A percentile compares a stretch with the other conserved stretches of the same genome.
Evolutionary conservation across 179 eudicot species (phyloP).

Genomic region (Silene vulgaris): DNA sequence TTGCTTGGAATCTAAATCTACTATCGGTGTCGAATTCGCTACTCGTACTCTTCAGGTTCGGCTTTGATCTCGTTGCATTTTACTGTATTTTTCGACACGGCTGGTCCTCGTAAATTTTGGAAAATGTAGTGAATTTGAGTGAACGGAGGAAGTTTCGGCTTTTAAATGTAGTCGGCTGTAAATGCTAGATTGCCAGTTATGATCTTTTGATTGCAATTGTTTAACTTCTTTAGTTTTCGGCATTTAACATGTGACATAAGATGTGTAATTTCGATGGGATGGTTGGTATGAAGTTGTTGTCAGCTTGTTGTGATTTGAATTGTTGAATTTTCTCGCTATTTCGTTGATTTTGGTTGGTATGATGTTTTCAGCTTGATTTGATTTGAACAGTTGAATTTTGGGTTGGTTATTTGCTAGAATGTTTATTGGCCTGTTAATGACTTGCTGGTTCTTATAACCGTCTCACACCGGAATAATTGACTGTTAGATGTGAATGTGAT

Average conservation of each 20-base stretch:
- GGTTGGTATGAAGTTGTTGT: neutral
- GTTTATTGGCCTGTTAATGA: too few relatives aligned
- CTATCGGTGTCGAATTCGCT: slow-evolving; percentile 63
- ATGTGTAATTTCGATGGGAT: neutral
- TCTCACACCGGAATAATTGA: neutral
- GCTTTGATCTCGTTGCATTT: neutral
- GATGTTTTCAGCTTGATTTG: slow-evolving; percentile 15
- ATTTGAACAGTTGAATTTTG: neutral
- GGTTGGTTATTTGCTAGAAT: too few relatives aligned
- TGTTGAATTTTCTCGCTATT: neutral
- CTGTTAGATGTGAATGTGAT: neutral
- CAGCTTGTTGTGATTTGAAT: neutral
- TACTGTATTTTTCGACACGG: neutral
- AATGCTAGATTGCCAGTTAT: neutral
- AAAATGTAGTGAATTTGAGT: neutral
- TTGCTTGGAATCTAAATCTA: slow-evolving; percentile 61
- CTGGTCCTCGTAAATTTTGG: neutral
- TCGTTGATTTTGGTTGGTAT: neutral
- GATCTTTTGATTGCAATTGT: neutral
- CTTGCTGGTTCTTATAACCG: too few relatives aligned
- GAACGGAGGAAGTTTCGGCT: neutral
- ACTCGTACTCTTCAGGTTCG: slow-evolving; percentile 60
- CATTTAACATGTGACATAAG: neutral
- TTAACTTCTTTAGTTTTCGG: neutral
- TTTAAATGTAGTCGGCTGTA: neutral